These are phyloP conservation scores for Aspergillaceae sp. DNA, from an alignment of 2,329 filamentous ascomycete species.

Conservation along the genomic window DNA sequence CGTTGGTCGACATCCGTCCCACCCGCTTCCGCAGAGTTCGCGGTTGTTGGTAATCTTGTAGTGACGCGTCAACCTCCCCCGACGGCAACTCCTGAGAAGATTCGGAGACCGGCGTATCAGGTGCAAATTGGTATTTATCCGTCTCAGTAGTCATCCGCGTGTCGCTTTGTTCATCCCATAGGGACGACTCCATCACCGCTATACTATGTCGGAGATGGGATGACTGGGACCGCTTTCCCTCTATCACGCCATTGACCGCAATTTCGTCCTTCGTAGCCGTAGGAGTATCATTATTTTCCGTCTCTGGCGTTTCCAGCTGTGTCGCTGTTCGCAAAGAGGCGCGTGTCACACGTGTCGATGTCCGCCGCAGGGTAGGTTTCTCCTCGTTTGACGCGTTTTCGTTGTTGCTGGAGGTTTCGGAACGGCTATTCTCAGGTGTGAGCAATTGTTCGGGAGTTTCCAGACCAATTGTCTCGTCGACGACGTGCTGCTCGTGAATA, in stretches of 20 bases:
- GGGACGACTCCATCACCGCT: slow-evolving; percentile 30
- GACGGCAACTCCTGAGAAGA: slow-evolving; percentile 22
- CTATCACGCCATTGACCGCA: slow-evolving; percentile 34
- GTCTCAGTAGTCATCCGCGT: slow-evolving; percentile 6
- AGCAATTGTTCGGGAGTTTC: slow-evolving; percentile 33
- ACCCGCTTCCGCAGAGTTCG: slow-evolving; percentile 25
- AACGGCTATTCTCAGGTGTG: slow-evolving; percentile 36
- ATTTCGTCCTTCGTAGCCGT: slow-evolving; percentile 17
- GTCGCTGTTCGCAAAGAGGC: slow-evolving; percentile 24
- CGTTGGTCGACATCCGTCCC: slow-evolving; percentile 20
- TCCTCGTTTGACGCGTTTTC: slow-evolving; percentile 22
- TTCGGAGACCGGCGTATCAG: slow-evolving; percentile 29
- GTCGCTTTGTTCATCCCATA: slow-evolving; percentile 18
- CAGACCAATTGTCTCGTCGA: slow-evolving; percentile 24
- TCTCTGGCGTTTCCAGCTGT: slow-evolving; percentile 17
- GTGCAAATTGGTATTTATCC: slow-evolving; percentile 19
- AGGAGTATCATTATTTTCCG: slow-evolving; percentile 11
- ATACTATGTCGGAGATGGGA: slow-evolving; percentile 34
- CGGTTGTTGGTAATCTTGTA: slow-evolving; percentile 11
- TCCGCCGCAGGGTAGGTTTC: slow-evolving; percentile 21
- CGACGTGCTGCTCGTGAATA: slow-evolving; percentile 11
- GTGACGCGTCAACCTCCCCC: slow-evolving; percentile 16
- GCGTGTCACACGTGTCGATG: slow-evolving; percentile 34
- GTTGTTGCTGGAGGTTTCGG: slow-evolving; percentile 36
- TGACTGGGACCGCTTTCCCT: slow-evolving; percentile 26